Evolutionary conservation across 306 rosid species (phyloP).

Genomic region (Oemleria cerasiformis): DNA sequence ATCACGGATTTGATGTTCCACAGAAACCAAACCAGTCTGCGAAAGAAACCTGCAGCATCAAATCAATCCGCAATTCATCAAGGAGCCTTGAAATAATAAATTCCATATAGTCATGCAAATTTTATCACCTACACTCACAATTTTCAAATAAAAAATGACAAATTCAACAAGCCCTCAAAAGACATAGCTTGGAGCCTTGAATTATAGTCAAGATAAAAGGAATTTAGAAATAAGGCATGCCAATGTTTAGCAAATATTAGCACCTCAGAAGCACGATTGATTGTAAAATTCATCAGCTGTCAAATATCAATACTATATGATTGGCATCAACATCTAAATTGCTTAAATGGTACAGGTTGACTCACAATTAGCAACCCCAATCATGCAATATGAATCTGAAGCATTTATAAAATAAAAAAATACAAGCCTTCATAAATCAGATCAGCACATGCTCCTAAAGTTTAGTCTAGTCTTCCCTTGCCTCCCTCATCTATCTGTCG

Average conservation of each 20-base stretch:
- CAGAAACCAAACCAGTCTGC: slow-evolving; percentile 73
- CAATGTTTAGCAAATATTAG: neutral
- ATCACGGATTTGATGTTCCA: slow-evolving; percentile 84
- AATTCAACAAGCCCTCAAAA: neutral
- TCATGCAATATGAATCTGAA: neutral
- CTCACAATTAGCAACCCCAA: neutral
- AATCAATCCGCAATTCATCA: slow-evolving; percentile 12
- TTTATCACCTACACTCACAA: neutral
- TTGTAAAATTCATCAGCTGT: neutral
- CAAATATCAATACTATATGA: neutral
- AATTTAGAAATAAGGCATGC: neutral
- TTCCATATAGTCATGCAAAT: neutral
- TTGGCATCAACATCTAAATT: neutral
- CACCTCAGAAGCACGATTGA: neutral
- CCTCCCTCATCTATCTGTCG: neutral
- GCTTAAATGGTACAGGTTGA: neutral
- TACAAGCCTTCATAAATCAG: neutral
- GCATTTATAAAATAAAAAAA: neutral
- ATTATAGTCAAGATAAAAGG: neutral
- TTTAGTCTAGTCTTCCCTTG: neutral
- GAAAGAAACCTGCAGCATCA: slow-evolving; percentile 70
- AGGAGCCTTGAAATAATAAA: slow-evolving; percentile 10
- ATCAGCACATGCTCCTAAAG: neutral
- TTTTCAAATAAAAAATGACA: neutral
- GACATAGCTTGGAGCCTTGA: neutral